Percentiles rank a stretch among this genome's conserved stretches.
These are phyloP conservation scores for Coemansia sp. DNA, from an alignment of 192 early-diverging fungal genomes.

Conservation along the genomic window DNA sequence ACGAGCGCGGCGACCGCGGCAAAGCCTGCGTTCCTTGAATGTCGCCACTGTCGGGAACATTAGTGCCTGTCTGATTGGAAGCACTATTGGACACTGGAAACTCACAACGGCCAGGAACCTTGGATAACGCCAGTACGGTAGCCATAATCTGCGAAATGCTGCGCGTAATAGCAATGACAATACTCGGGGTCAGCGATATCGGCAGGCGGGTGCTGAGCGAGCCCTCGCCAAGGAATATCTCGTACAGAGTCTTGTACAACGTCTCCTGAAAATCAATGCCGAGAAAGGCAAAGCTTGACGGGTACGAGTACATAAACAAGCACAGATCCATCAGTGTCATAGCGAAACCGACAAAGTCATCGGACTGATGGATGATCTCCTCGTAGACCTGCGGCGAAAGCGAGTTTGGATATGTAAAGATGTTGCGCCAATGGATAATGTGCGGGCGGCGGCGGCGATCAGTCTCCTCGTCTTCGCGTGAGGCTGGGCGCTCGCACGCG, in stretches of 20 bases:
- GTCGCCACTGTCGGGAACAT: slow-evolving; percentile 16
- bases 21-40: background rate
- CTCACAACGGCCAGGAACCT: slow-evolving; percentile 5
- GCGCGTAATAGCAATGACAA: slow-evolving; percentile 46
- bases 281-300: slow-evolving; percentile 48
- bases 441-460: slow-evolving; percentile 39
- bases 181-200: slow-evolving; percentile 38
- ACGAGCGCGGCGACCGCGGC: slow-evolving; percentile 30
- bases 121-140: slow-evolving; percentile 39
- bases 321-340: slow-evolving; percentile 53
- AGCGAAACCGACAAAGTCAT: slow-evolving; percentile 46
- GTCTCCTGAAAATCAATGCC: slow-evolving; percentile 45
- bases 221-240: slow-evolving; percentile 44
- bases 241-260: slow-evolving; percentile 53
- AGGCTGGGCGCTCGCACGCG: slow-evolving; percentile 41
- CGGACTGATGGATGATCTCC: slow-evolving; percentile 40
- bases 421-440: slow-evolving; percentile 44
- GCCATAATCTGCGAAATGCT: slow-evolving; percentile 53
- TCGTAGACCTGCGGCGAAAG: slow-evolving; percentile 52
- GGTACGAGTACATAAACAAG: slow-evolving; percentile 52
- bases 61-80: slow-evolving; percentile 13
- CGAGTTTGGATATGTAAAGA: slow-evolving; percentile 42
- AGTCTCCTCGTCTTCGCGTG: slow-evolving; percentile 30
- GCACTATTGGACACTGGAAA: background rate
- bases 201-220: slow-evolving; percentile 43